A percentile compares a stretch with the other conserved stretches of the same genome.
Conservation (phyloP, 306 rosid species). For the Hippophae tibetana region DNA sequence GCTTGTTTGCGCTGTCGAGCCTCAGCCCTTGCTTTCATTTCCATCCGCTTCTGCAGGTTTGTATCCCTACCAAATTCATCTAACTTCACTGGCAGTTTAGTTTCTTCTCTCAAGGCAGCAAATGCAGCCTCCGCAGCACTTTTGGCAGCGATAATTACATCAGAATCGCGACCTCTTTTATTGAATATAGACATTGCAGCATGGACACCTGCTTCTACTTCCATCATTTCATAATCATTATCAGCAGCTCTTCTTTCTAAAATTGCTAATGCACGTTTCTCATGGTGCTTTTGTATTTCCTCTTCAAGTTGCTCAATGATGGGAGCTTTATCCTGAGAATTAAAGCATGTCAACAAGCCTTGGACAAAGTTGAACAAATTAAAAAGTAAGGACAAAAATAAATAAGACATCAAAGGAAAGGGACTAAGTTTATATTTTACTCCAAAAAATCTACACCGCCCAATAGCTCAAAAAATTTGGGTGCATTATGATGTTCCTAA, state of each 20-base stretch:
- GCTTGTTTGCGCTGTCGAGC: conserved; percentile 45
- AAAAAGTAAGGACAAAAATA: neutral
- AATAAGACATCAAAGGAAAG: neutral
- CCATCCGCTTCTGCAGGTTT: conserved; percentile 77
- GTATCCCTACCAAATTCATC: conserved; percentile 93
- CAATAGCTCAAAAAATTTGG: too few relatives aligned
- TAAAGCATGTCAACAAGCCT: conserved; percentile 14
- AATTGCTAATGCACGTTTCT: conserved; percentile 66
- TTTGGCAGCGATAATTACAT: conserved; percentile 49
- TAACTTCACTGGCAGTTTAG: conserved; percentile 60
- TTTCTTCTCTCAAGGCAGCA: conserved; percentile 55
- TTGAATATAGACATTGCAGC: conserved; percentile 63
- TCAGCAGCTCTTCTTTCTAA: conserved; percentile 61
- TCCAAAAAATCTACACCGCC: too few relatives aligned
- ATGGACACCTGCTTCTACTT: conserved; percentile 77
- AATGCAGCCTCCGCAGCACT: conserved; percentile 77
- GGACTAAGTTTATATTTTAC: neutral
- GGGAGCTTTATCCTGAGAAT: conserved; percentile 77
- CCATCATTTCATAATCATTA: conserved; percentile 70
- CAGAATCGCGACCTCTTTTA: conserved; percentile 55
- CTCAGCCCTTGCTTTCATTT: conserved; percentile 58
- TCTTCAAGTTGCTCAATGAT: conserved; percentile 92
- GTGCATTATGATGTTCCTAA: too few relatives aligned
- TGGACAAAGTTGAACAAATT: neutral
- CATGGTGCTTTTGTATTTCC: conserved; percentile 73